phyloP scores from a whole-genome alignment of 768 basidiomycete genomes.

The Tylopilus cervinicoccineus region DNA sequence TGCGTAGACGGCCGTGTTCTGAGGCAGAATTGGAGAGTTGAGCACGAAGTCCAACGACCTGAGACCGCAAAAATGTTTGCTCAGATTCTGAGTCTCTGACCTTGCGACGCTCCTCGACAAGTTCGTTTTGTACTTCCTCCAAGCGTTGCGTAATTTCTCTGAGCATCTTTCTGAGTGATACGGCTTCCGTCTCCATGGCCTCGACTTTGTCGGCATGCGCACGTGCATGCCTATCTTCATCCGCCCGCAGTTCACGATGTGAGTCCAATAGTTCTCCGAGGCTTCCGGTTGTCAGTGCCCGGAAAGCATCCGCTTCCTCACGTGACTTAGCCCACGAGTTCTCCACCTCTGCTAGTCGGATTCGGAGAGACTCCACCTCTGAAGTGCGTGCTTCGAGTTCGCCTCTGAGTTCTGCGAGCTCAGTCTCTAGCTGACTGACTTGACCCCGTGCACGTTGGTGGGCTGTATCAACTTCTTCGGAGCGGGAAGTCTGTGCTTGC shows the following conservation, averaged over 20 bases:
- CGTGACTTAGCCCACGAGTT: constrained; percentile 90
- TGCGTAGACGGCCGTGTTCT: constrained; percentile 66
- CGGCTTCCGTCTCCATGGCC: constrained; percentile 73
- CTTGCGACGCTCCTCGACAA: constrained; percentile 64
- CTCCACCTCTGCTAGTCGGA: constrained; percentile 74
- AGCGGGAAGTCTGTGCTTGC: constrained; percentile 67
- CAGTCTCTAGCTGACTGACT: constrained; percentile 66
- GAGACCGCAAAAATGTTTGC: constrained; percentile 60
- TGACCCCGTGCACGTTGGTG: constrained; percentile 69
- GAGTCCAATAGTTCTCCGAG: constrained; percentile 86
- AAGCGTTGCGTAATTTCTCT: constrained; percentile 70
- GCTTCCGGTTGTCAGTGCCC: constrained; percentile 80
- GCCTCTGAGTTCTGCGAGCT: constrained; percentile 71
- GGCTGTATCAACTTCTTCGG: constrained; percentile 73
- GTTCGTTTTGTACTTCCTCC: constrained; percentile 63
- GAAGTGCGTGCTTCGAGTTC: constrained; percentile 74
- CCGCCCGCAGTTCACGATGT: constrained; percentile 79
- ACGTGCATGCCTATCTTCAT: constrained; percentile 72
- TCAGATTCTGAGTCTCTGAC: constrained; percentile 63
- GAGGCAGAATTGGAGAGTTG: constrained; percentile 67
- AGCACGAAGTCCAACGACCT: constrained; percentile 67
- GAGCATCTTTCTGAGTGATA: constrained; percentile 74
- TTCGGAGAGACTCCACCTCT: constrained; percentile 68
- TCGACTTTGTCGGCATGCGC: constrained; percentile 81
- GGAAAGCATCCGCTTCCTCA: constrained; percentile 88